Evolutionary conservation across 768 basidiomycete species (phyloP).

Genomic region (Mycena filopes): DNA sequence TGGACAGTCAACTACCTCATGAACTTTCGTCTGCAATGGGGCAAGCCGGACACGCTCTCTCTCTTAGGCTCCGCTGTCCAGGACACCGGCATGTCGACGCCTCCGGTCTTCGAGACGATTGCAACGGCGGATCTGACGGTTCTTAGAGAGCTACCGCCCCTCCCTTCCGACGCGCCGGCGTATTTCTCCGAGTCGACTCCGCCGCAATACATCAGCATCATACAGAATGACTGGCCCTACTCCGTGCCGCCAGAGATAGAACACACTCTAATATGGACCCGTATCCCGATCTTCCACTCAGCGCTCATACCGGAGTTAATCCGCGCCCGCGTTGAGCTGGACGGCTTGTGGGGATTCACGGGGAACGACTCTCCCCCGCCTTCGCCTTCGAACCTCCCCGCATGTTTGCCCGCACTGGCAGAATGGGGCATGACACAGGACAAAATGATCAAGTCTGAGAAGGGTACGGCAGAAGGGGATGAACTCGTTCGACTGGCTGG

Average conservation of each 20-base stretch:
- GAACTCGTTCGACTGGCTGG: conserved; percentile 61
- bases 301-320: conserved; percentile 63
- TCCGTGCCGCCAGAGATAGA: conserved; percentile 82
- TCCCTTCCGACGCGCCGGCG: conserved; percentile 52
- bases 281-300: conserved; percentile 75
- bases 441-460: conserved; percentile 62
- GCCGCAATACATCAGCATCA: conserved; percentile 69
- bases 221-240: conserved; percentile 91
- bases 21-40: conserved; percentile 80
- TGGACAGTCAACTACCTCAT: conserved; percentile 75
- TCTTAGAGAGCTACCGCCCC: conserved; percentile 38
- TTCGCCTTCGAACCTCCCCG: conserved; percentile 66
- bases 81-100: conserved; percentile 30
- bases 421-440: conserved; percentile 80
- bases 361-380: conserved; percentile 65
- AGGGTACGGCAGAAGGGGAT: conserved; percentile 65
- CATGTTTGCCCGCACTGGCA: conserved; percentile 68
- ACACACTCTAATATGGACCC: conserved; percentile 83
- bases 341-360: conserved; percentile 88
- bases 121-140: conserved; percentile 21
- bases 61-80: conserved; percentile 68
- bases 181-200: conserved; percentile 78
- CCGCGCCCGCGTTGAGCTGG: conserved; percentile 69
- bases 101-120: conserved; percentile 6
- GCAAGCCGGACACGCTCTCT: conserved; percentile 71